Evolutionary conservation across 1,284 basidiomycete species (phyloP).

Genomic region (Malassezia furfur): DNA sequence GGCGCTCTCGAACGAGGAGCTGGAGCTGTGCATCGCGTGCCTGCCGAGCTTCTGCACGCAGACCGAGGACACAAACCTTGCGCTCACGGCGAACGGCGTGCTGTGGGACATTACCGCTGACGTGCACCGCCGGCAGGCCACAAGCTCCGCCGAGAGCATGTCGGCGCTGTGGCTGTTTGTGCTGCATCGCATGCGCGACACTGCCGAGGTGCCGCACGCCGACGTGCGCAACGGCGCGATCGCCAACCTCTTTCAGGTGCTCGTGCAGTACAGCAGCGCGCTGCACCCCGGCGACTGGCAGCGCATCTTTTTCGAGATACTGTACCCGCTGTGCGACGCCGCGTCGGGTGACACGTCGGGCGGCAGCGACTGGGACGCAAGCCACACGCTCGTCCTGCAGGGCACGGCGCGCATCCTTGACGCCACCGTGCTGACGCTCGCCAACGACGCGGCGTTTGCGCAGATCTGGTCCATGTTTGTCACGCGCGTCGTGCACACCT

Average conservation of each 20-base stretch:
- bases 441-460: slow-evolving; percentile 36
- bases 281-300: slow-evolving; percentile 74
- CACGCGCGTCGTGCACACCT: neutral
- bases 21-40: slow-evolving; percentile 76
- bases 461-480: slow-evolving; percentile 11
- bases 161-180: slow-evolving; percentile 69
- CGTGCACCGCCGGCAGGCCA: slow-evolving; percentile 23
- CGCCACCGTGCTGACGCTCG: slow-evolving; percentile 66
- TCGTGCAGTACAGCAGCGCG: slow-evolving; percentile 81
- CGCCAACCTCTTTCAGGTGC: slow-evolving; percentile 83
- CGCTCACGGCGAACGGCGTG: slow-evolving; percentile 57
- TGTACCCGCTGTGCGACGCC: slow-evolving; percentile 74
- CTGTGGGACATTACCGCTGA: slow-evolving; percentile 46
- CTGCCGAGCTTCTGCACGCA: slow-evolving; percentile 83
- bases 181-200: slow-evolving; percentile 67
- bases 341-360: slow-evolving; percentile 45
- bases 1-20: slow-evolving; percentile 65
- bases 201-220: slow-evolving; percentile 69
- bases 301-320: slow-evolving; percentile 57
- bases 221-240: slow-evolving; percentile 88
- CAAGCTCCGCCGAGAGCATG: slow-evolving; percentile 1
- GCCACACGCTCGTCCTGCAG: slow-evolving; percentile 71
- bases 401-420: slow-evolving; percentile 74
- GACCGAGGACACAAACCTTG: slow-evolving; percentile 80
- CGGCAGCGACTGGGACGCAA: slow-evolving; percentile 50